A percentile compares a stretch with the other conserved stretches of the same genome.
These are phyloP conservation scores for Ploettnerulaceae sp. DNA, from an alignment of 2,329 filamentous ascomycete species.

Conservation along the genomic window DNA sequence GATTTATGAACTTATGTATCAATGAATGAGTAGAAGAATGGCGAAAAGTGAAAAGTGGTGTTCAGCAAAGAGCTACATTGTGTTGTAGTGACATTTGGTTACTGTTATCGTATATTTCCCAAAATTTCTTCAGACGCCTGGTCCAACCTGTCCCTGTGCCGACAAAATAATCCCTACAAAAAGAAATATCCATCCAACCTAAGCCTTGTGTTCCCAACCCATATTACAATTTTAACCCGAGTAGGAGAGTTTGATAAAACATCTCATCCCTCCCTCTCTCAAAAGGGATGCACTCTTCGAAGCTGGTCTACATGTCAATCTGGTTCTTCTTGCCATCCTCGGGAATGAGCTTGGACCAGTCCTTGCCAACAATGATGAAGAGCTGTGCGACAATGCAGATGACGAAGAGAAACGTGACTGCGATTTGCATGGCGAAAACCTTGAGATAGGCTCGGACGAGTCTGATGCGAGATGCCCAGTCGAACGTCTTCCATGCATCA, in stretches of 20 bases:
- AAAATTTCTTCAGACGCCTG: not conserved
- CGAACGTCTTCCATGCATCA: slow-evolving; percentile 77
- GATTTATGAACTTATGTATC: slow-evolving; percentile 21
- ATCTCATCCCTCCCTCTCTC: too few relatives aligned
- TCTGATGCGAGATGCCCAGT: slow-evolving; percentile 64
- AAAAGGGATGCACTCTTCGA: too few relatives aligned
- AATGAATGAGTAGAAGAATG: not conserved
- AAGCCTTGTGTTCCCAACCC: not conserved
- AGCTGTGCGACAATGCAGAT: slow-evolving; percentile 49
- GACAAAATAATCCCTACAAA: not conserved
- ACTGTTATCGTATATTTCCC: too few relatives aligned
- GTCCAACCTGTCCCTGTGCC: not conserved
- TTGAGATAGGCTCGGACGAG: slow-evolving; percentile 73
- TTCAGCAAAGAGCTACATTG: not conserved
- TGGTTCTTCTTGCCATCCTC: slow-evolving; percentile 11
- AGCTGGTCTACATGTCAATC: not conserved
- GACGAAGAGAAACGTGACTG: slow-evolving; percentile 42
- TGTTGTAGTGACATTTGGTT: not conserved
- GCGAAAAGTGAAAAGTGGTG: not conserved
- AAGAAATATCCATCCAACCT: not conserved
- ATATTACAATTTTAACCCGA: not conserved
- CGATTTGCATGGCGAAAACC: slow-evolving; percentile 53
- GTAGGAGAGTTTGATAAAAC: too few relatives aligned
- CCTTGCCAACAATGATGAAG: slow-evolving; percentile 41
- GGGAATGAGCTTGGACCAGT: slow-evolving; percentile 19